Conservation (phyloP, 345 rosid genomes). For the Eutrema japonicum region DNA sequence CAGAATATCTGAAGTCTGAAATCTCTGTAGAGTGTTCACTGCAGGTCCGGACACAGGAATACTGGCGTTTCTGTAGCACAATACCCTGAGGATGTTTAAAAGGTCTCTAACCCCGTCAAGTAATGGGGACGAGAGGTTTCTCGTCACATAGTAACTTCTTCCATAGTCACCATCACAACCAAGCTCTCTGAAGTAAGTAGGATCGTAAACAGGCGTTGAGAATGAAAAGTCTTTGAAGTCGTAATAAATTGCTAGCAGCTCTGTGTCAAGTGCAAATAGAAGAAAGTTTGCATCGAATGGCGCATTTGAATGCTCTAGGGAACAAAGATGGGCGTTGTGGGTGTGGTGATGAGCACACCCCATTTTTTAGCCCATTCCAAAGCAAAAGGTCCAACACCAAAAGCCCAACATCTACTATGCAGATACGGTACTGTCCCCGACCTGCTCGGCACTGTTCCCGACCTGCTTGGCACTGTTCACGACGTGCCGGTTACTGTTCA, state of each 20-base stretch:
- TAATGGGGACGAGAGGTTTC: neutral
- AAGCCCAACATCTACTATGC: too few relatives aligned
- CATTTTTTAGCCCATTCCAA: too few relatives aligned
- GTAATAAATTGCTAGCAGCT: slow-evolving; percentile 43
- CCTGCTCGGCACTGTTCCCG: too few relatives aligned
- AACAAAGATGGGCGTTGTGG: too few relatives aligned
- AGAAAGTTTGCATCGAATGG: neutral
- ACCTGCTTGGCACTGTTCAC: too few relatives aligned
- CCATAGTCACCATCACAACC: neutral
- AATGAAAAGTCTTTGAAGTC: slow-evolving; percentile 13
- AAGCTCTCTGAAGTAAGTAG: slow-evolving; percentile 2
- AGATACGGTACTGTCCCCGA: too few relatives aligned
- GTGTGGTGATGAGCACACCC: too few relatives aligned
- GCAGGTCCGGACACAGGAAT: slow-evolving; percentile 18
- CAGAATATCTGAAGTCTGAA: neutral
- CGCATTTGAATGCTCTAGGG: neutral
- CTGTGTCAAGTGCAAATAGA: neutral
- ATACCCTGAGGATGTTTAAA: neutral
- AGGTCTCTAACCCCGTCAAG: too few relatives aligned
- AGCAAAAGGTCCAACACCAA: too few relatives aligned
- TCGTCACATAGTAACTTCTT: slow-evolving; percentile 28
- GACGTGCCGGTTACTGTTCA: too few relatives aligned
- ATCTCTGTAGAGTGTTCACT: neutral
- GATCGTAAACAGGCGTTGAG: neutral
- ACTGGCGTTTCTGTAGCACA: neutral